Evolutionary conservation across 345 rosid genomes (phyloP).

Genomic region (Bruguiera parviflora): DNA sequence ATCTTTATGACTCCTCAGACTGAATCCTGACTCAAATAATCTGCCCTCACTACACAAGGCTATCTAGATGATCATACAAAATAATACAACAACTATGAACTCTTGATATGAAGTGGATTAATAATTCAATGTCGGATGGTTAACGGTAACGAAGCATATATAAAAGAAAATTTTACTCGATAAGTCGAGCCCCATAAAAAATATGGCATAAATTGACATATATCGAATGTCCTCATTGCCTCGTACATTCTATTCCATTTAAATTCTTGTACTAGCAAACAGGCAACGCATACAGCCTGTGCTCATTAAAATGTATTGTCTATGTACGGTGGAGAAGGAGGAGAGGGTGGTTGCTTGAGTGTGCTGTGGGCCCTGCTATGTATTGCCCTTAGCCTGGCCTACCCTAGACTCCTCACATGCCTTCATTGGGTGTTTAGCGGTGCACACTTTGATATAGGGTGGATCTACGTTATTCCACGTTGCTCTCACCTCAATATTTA

Average conservation of each 20-base stretch:
- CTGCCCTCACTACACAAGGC: no score
- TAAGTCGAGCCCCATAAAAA: not conserved
- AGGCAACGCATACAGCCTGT: no score
- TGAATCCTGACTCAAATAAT: no score
- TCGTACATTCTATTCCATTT: not conserved
- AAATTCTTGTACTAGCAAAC: no score
- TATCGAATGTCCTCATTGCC: not conserved
- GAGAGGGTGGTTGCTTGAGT: not conserved
- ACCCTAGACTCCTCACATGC: constrained; percentile 68
- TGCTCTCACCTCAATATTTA: constrained; percentile 33
- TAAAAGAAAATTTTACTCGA: not conserved
- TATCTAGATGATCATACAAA: no score
- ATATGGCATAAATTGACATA: not conserved
- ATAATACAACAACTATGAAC: no score
- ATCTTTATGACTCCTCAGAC: no score
- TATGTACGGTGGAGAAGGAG: constrained; percentile 22
- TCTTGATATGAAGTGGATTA: no score
- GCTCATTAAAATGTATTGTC: not conserved
- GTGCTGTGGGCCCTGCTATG: constrained; percentile 36
- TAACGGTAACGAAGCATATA: not conserved
- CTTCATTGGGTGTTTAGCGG: constrained; percentile 37
- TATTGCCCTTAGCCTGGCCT: constrained; percentile 46
- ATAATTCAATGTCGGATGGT: not conserved
- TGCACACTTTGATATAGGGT: constrained; percentile 35
- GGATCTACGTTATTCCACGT: constrained; percentile 54